Base-by-base conservation (phyloP, 1,284 basidiomycete genomes). In the Cutaneotrichosporon sp. region DNA sequence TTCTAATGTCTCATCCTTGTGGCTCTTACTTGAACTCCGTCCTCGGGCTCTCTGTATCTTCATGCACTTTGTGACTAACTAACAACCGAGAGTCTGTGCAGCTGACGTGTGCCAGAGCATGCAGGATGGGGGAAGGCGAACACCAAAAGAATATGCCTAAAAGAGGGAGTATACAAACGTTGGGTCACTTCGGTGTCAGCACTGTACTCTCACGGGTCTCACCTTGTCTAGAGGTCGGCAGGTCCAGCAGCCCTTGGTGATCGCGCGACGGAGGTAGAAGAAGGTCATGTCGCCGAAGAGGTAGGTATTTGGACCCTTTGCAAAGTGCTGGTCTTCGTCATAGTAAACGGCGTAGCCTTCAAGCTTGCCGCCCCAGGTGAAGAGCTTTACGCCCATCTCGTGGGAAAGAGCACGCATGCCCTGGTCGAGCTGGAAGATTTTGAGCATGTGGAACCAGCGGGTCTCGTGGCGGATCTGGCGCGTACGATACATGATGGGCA, bases 261-360 rank as follows among this genome's bases (percentile, higher is more conserved):
- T 38, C 3, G 62, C 60, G 34, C 53, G 60, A 15, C 47, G 51
- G 33, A 65, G 55, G 47, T 65, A 65, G 52, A 63, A 63, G 34
- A 65, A 52, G 20, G 56, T 55, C 61, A 65, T 65, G 41, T 65
- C 63, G 9, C 59, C 63, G 42, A 61, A 65, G 4, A 65, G 44
- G 49, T 59, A 65, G 0, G 63, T 61, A 26, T 56, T 57, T 2
- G 61, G 63, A 1, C 61, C 63, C 33, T 52, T 42, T 3, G 45
- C 49, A 36, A 60, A 65, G 53, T 65, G 63, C 48, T 61, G 59
- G 37, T 63, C 59, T 15, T 57, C 39, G 48, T 65, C 63, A 43
- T 61, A 58, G 46, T 60, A 65, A 38, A 36, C 53, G 22, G 39
- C 40, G 39, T 56, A 53, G 3, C 54, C 51, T 30, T 55, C 56